Conservation (phyloP, 1,284 basidiomycete genomes). For the Porodaedalea pini region DNA sequence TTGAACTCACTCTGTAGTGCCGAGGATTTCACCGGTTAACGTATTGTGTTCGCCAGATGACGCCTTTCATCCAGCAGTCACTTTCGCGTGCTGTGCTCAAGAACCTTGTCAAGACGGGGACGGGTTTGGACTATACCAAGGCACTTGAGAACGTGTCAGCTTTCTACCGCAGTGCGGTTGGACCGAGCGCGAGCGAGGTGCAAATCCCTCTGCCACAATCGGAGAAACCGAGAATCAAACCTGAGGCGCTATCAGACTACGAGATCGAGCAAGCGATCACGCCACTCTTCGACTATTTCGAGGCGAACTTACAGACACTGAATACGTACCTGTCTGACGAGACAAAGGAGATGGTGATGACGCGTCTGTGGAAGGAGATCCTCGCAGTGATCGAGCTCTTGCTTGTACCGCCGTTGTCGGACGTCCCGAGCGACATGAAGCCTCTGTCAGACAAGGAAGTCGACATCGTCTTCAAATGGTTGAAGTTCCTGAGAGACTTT, state of each 20-base stretch:
- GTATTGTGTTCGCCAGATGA: conserved; percentile 61
- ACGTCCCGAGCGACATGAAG: conserved; percentile 86
- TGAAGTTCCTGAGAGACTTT: conserved; percentile 94
- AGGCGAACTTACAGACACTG: conserved; percentile 88
- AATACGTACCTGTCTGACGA: conserved; percentile 82
- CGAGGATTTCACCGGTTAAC: conserved; percentile 1
- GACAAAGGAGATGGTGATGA: conserved; percentile 93
- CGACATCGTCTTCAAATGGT: conserved; percentile 97
- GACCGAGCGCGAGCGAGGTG: conserved; percentile 61
- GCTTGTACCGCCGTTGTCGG: conserved; percentile 89
- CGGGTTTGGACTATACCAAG: conserved; percentile 78
- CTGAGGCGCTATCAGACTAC: conserved; percentile 80
- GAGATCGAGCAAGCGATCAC: conserved; percentile 94
- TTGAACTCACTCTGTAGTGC: conserved; percentile 9
- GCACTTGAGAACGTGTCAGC: conserved; percentile 78
- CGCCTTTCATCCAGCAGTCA: conserved; percentile 88
- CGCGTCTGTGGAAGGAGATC: conserved; percentile 96
- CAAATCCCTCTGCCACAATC: conserved; percentile 71
- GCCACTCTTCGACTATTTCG: conserved; percentile 95
- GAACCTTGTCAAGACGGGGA: conserved; percentile 65
- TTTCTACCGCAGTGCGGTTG: conserved; percentile 73
- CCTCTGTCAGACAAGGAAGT: conserved; percentile 93
- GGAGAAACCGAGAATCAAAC: conserved; percentile 66
- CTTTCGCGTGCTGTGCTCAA: conserved; percentile 79
- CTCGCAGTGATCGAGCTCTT: conserved; percentile 83